Conservation (phyloP, 208 protist species). For the Acanthamoeba culbertsoni region DNA sequence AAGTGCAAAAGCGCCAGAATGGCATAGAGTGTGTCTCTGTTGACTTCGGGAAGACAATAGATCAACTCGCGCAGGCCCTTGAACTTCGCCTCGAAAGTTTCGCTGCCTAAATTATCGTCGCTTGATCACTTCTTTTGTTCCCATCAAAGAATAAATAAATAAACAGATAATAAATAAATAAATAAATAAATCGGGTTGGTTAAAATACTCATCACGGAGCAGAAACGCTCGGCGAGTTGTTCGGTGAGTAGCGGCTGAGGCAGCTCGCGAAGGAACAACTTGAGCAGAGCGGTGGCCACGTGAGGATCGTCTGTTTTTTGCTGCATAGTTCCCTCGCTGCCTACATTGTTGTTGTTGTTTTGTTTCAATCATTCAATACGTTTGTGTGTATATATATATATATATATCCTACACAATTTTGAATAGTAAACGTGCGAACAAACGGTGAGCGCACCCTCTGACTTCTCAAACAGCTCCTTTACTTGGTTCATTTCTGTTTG, state of each 20-base stretch:
- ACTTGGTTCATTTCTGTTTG: background rate
- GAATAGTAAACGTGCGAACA: background rate
- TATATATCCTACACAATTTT: background rate
- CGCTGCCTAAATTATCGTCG: background rate
- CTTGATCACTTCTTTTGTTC: background rate
- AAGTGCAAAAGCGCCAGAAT: slow-evolving; percentile 7
- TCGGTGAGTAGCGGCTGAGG: slow-evolving; percentile 39
- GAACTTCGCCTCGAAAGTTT: background rate
- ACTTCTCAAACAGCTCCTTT: slow-evolving; percentile 20
- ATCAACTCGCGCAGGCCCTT: background rate
- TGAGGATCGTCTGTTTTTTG: slow-evolving; percentile 41
- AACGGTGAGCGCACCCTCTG: background rate
- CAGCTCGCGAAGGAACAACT: slow-evolving; percentile 36
- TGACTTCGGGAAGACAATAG: slow-evolving; percentile 45
- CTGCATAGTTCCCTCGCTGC: background rate
- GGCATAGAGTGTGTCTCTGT: slow-evolving; percentile 24
- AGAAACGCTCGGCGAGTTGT: slow-evolving; percentile 33
- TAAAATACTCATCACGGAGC: background rate
- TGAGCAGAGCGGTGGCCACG: slow-evolving; percentile 33
- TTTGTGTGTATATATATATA: no score
- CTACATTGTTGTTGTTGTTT: no score
- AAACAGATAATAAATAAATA: no score
- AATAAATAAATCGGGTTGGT: no score
- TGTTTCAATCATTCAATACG: no score
- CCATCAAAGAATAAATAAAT: no score